Evolutionary conservation across 2,329 filamentous ascomycete species (phyloP).

Genomic region (Aciculosporium take): DNA sequence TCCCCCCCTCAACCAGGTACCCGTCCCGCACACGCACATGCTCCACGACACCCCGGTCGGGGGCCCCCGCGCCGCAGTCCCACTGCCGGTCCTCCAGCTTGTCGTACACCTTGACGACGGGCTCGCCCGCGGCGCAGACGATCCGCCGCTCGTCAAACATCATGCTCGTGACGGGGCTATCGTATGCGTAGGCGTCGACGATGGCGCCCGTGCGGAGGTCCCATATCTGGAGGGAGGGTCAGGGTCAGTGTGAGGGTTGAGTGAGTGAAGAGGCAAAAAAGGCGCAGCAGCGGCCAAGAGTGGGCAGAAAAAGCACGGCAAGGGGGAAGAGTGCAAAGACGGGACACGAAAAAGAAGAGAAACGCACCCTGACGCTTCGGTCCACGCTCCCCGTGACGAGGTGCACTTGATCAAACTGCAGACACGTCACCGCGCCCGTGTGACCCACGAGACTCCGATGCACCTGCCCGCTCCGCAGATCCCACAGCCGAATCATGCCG

Average conservation of each 20-base stretch:
- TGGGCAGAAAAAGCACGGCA: no score
- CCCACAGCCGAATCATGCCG: conserved; percentile 93
- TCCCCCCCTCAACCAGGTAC: conserved; percentile 80
- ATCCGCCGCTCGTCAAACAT: conserved; percentile 91
- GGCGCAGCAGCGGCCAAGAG: no score
- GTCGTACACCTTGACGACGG: conserved; percentile 95
- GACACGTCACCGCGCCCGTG: conserved; percentile 80
- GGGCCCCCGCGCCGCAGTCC: conserved; percentile 81
- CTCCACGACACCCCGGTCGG: conserved; percentile 60
- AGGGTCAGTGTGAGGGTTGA: no score
- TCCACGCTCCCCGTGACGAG: conserved; percentile 87
- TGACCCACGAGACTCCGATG: conserved; percentile 91
- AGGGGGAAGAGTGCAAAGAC: no score
- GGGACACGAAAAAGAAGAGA: not conserved
- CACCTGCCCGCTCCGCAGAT: conserved; percentile 92
- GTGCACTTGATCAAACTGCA: conserved; percentile 94
- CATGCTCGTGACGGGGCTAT: conserved; percentile 83
- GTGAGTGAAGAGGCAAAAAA: no score
- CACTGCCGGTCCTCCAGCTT: conserved; percentile 92
- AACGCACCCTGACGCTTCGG: conserved; percentile 79
- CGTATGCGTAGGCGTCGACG: conserved; percentile 90
- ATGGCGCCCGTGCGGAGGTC: conserved; percentile 93
- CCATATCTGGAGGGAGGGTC: conserved; percentile 62
- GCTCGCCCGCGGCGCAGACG: conserved; percentile 76
- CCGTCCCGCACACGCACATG: conserved; percentile 84